Conservation (phyloP, 2,329 filamentous ascomycete genomes). For the Hypoxylon sp. region DNA sequence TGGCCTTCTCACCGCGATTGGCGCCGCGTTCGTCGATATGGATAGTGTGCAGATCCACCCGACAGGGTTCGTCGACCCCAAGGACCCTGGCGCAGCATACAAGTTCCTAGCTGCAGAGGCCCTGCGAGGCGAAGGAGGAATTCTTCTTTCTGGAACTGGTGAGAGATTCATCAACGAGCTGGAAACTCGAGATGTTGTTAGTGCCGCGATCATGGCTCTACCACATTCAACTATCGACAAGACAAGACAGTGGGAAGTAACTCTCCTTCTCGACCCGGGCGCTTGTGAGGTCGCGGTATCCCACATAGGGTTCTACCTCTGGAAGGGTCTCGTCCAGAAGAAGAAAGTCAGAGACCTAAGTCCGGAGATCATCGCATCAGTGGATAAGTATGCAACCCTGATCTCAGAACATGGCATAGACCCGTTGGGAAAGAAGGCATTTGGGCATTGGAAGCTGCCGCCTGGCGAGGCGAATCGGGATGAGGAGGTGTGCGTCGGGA, state of each 20-base stretch:
- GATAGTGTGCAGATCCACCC: conserved; percentile 75
- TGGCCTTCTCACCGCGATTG: conserved; percentile 57
- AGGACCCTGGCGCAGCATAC: conserved; percentile 60
- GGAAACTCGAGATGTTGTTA: conserved; percentile 70
- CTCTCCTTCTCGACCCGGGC: conserved; percentile 72
- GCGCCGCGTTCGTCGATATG: conserved; percentile 65
- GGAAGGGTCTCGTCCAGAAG: conserved; percentile 72
- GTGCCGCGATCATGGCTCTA: conserved; percentile 64
- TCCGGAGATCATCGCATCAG: conserved; percentile 56
- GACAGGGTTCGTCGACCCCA: conserved; percentile 73
- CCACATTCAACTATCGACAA: conserved; percentile 49
- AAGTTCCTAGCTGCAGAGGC: conserved; percentile 77
- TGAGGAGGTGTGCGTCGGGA: conserved; percentile 69
- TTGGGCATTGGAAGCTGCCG: conserved; percentile 69
- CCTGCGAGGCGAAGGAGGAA: conserved; percentile 73
- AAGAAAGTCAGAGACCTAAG: conserved; percentile 67
- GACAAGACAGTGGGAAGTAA: conserved; percentile 70
- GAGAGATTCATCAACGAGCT: conserved; percentile 74
- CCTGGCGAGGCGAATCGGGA: conserved; percentile 62
- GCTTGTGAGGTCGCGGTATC: conserved; percentile 65
- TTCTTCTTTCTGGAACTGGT: conserved; percentile 64
- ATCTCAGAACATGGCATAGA: conserved; percentile 54
- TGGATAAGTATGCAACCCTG: conserved; percentile 66
- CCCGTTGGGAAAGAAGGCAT: conserved; percentile 63
- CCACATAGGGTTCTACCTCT: conserved; percentile 74